Evolutionary conservation across 139 green algal species (phyloP), one percentile per base, ranked within the genome.

Genomic region (Chlorella ohadii): DNA sequence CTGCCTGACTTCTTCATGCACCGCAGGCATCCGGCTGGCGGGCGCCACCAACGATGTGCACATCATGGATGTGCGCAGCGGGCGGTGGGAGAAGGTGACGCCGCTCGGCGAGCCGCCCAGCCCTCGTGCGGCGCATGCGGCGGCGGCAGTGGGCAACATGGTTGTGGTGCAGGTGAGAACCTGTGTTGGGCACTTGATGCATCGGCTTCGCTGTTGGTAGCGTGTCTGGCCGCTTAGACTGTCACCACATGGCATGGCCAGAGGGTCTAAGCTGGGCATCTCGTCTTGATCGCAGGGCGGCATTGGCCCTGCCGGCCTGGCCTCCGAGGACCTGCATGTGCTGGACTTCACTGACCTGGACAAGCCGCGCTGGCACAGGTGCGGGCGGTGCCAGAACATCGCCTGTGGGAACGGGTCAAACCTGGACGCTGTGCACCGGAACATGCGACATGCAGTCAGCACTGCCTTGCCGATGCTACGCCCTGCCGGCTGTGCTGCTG

Each of bases 141-240:
- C 96, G 23, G 98, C 97, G n/a, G 96, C 97, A 22, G 97, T 99
- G 22, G 97, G 97, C 76, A 98, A 94, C 84, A 99, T 99, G 97
- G 94, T 99, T 2, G 97, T 99, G 11, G 44, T 92, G 20, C 95
- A 59, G 51, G 51, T 59, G 51, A 59, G 51, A 20, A 59, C 7
- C 51, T 23, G 51, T 59, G 51, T 6, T 6, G 44, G 11, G 44
- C 6, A 11, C 6, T 16, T 55, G 6, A 6, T 6, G 44, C 44
- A 55, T 55, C 7, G 44, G 44, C 44, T 55, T 6, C 44, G 44
- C 44, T 11, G 11, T 55, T 11, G 44, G 44, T 11, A n/a, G n/a
- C n/a, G n/a, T n/a, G n/a, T n/a, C n/a, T n/a, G 6, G 44, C 44
- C 11, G 44, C 44, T 55, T 6, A 55, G 11, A 55, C 6, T 6